Evolutionary conservation across 2,329 filamentous ascomycete genomes (phyloP).

Genomic region (Aspergillus clavatus): DNA sequence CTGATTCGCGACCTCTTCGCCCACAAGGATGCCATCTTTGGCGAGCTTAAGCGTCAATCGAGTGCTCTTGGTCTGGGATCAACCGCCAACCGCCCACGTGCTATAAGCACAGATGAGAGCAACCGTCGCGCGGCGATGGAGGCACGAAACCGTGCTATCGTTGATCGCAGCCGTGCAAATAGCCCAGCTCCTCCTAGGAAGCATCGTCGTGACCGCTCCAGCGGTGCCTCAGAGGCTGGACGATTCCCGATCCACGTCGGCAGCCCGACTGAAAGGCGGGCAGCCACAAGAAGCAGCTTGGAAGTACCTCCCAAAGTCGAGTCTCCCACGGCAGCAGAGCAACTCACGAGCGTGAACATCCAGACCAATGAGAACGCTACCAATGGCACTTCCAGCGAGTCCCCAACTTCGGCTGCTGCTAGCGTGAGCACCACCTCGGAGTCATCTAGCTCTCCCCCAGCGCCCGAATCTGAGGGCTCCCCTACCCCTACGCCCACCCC

Average conservation of each 20-base stretch:
- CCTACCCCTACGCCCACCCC: constrained; percentile 32
- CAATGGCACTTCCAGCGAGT: constrained; percentile 42
- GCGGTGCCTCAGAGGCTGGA: constrained; percentile 64
- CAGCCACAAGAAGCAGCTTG: constrained; percentile 62
- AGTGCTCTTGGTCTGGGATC: constrained; percentile 44
- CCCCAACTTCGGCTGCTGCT: constrained; percentile 19
- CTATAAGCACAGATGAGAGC: constrained; percentile 92
- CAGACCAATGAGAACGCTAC: constrained; percentile 27
- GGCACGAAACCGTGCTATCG: constrained; percentile 77
- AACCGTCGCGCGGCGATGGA: constrained; percentile 92
- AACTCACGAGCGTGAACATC: constrained; percentile 23
- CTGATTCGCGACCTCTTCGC: constrained; percentile 87
- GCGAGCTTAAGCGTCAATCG: constrained; percentile 76
- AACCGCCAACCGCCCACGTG: constrained; percentile 64
- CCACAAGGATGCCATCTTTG: constrained; percentile 93
- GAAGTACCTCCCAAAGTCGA: constrained; percentile 68
- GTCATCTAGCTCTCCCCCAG: constrained; percentile 27
- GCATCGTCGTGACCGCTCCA: constrained; percentile 78
- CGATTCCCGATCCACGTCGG: constrained; percentile 78
- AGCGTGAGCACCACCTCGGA: constrained; percentile 24
- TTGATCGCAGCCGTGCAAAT: constrained; percentile 65
- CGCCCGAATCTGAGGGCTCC: constrained; percentile 30
- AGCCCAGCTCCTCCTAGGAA: constrained; percentile 55
- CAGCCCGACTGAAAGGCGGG: constrained; percentile 48
- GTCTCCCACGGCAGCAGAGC: constrained; percentile 36